Evolutionary conservation across 441 rosid species (phyloP).

Genomic region (Populus tomentosa): DNA sequence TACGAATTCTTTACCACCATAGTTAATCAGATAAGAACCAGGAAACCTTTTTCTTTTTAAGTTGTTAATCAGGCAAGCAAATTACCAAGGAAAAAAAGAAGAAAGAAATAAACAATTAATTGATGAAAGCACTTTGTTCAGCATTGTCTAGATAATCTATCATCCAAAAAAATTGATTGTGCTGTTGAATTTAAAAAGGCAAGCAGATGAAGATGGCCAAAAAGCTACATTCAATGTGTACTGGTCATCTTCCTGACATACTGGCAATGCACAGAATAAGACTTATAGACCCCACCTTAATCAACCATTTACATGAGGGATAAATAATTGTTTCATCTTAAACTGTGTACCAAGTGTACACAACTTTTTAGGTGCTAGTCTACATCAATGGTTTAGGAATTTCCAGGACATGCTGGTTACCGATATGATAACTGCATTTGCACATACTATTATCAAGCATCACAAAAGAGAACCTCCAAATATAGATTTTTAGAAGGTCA

Average conservation of each 20-base stretch:
- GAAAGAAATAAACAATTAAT: not conserved
- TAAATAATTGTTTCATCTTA: not conserved
- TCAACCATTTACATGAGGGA: not conserved
- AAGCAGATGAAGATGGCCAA: not conserved
- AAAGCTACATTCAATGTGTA: not conserved
- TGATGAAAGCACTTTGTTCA: not conserved
- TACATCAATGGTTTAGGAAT: not conserved
- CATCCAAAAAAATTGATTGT: not conserved
- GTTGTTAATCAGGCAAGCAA: not conserved
- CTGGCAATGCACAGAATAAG: not conserved
- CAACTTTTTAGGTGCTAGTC: not conserved
- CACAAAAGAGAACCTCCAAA: not conserved
- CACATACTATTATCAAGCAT: not conserved
- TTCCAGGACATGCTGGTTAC: too few relatives aligned
- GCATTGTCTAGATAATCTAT: not conserved
- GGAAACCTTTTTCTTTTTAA: not conserved
- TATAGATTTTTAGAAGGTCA: too few relatives aligned
- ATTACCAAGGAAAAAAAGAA: not conserved
- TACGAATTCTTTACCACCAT: not conserved
- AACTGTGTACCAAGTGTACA: not conserved
- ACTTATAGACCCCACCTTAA: not conserved
- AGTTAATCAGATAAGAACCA: not conserved
- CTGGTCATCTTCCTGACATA: not conserved
- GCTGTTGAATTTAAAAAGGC: not conserved
- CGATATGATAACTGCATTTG: too few relatives aligned